phyloP scores from a whole-genome alignment of 2,329 filamentous ascomycete genomes.

The Neopestalotiopsis sp. region DNA sequence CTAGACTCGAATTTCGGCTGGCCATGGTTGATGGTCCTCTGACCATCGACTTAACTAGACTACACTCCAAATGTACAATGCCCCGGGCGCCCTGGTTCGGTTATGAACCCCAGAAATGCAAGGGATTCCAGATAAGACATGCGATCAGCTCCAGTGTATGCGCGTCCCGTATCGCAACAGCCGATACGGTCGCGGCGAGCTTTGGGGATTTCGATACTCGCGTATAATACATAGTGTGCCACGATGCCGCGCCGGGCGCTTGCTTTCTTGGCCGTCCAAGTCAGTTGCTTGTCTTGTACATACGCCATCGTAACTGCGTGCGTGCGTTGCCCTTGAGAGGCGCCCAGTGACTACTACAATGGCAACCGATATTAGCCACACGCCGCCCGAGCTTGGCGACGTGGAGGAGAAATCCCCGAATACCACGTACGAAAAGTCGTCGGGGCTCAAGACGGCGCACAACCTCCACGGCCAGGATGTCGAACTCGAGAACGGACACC shows the following conservation, averaged over 20 bases:
- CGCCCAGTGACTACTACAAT: no score
- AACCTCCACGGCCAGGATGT: slow-evolving; percentile 23
- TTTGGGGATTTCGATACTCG: neutral
- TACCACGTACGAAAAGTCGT: neutral
- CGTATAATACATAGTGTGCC: neutral
- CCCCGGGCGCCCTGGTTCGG: neutral
- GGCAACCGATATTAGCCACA: slow-evolving; percentile 15
- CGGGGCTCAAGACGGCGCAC: slow-evolving; percentile 22
- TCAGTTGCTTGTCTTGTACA: neutral
- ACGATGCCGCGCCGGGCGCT: slow-evolving; percentile 13
- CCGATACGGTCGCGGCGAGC: neutral
- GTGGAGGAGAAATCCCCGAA: neutral
- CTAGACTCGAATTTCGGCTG: neutral
- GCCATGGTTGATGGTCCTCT: neutral
- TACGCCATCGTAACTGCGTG: no score
- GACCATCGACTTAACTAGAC: neutral
- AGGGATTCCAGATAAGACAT: slow-evolving; percentile 4
- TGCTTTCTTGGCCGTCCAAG: slow-evolving; percentile 7
- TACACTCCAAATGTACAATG: neutral
- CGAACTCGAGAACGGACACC: slow-evolving; percentile 32
- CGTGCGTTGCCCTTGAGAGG: no score
- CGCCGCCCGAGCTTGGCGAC: slow-evolving; percentile 10
- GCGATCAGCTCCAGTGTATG: neutral
- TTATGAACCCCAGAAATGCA: neutral
- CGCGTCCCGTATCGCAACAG: neutral